Conservation (phyloP, 371 early-diverging fungal species). For the Apophysomyces sp. region DNA sequence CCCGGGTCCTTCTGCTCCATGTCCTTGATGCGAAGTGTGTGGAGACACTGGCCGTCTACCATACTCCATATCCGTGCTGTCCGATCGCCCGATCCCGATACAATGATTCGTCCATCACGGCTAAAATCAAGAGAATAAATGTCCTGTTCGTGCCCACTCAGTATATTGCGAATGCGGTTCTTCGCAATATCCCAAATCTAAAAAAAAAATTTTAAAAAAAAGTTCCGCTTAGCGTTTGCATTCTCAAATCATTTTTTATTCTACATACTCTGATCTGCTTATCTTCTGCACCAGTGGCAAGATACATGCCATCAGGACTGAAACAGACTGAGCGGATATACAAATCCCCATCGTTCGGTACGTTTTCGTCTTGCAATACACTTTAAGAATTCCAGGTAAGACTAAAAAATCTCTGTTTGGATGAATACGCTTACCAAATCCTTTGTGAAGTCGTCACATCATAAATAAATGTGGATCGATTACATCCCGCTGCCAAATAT, state of each 20-base stretch:
- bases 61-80: slow-evolving; percentile 87
- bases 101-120: slow-evolving; percentile 84
- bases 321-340: slow-evolving; percentile 96
- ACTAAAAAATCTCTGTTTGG: too few species aligned
- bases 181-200: slow-evolving; percentile 77
- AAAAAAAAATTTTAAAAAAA: too few species aligned
- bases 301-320: slow-evolving; percentile 86
- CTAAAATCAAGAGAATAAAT: slow-evolving; percentile 96
- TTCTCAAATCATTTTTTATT: too few species aligned
- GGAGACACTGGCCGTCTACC: slow-evolving; percentile 69
- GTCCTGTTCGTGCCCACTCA: slow-evolving; percentile 92
- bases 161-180: slow-evolving; percentile 63
- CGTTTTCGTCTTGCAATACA: slow-evolving; percentile 74
- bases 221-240: too few species aligned
- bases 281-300: slow-evolving; percentile 97
- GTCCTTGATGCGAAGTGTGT: slow-evolving; percentile 77
- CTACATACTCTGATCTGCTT: slow-evolving; percentile 83
- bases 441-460: slow-evolving; percentile 75
- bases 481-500: slow-evolving; percentile 91
- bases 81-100: slow-evolving; percentile 93
- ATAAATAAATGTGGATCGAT: slow-evolving; percentile 84
- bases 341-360: slow-evolving; percentile 73
- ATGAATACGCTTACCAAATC: slow-evolving; percentile 57
- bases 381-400: slow-evolving; percentile 23
- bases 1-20: slow-evolving; percentile 85